Conservation (phyloP, 352 stramenopile genomes). For the Peronosclerospora sorghi region DNA sequence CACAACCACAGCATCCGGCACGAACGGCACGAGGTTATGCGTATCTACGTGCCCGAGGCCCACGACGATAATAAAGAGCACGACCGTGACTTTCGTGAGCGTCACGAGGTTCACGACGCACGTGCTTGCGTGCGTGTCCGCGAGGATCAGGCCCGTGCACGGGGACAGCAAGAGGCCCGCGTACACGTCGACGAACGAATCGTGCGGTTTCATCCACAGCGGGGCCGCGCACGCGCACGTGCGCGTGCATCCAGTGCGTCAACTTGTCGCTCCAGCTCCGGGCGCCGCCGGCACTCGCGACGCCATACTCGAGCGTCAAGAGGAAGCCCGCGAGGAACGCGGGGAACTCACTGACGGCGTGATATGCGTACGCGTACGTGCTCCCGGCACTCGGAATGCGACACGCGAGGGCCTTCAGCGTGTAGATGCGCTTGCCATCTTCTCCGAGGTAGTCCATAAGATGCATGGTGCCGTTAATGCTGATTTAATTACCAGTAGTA, state of each 20-base stretch:
- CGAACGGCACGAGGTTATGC: slow-evolving; percentile 79
- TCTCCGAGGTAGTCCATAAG: too few relatives aligned
- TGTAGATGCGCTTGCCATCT: too few relatives aligned
- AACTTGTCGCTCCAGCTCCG: slow-evolving; percentile 92
- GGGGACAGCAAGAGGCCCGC: slow-evolving; percentile 65
- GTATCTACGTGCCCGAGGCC: slow-evolving; percentile 76
- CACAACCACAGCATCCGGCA: slow-evolving; percentile 32
- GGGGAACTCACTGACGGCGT: slow-evolving; percentile 87
- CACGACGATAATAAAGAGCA: slow-evolving; percentile 88
- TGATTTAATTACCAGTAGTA: too few relatives aligned
- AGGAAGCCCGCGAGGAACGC: slow-evolving; percentile 83
- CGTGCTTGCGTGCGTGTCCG: slow-evolving; percentile 84
- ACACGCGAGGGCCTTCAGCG: slow-evolving; percentile 80
- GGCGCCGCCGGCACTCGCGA: slow-evolving; percentile 85
- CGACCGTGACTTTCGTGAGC: slow-evolving; percentile 83
- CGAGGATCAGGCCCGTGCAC: slow-evolving; percentile 59
- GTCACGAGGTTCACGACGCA: slow-evolving; percentile 84
- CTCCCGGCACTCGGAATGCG: slow-evolving; percentile 83
- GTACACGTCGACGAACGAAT: slow-evolving; percentile 56
- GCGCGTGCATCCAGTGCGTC: slow-evolving; percentile 55
- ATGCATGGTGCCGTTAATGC: too few relatives aligned
- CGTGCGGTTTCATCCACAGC: slow-evolving; percentile 57
- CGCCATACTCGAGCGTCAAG: slow-evolving; percentile 90
- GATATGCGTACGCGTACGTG: slow-evolving; percentile 91
- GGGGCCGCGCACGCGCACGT: slow-evolving; percentile 34